Evolutionary conservation across 2,329 filamentous ascomycete species (phyloP).

Genomic region (Pochonia chlamydosporia): DNA sequence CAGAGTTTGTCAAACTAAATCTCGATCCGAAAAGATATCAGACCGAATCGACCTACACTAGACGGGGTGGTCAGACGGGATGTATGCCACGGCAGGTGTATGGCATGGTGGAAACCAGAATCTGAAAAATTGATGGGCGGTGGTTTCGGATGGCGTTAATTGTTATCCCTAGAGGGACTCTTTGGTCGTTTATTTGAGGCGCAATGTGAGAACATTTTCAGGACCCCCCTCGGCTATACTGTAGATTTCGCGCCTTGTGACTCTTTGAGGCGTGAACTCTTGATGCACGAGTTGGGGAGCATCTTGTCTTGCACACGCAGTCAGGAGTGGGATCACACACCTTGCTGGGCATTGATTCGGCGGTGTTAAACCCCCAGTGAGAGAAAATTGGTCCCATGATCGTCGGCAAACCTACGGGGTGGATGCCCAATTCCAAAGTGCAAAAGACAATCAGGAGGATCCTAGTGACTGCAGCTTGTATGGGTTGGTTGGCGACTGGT

Average conservation of each 20-base stretch:
- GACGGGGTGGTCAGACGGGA: background rate
- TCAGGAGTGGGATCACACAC: too few species aligned
- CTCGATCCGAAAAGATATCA: background rate
- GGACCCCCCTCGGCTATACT: too few species aligned
- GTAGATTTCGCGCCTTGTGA: too few species aligned
- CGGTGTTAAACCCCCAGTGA: background rate
- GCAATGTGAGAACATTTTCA: background rate
- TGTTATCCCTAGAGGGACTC: background rate
- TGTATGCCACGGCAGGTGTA: background rate
- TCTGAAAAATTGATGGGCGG: background rate
- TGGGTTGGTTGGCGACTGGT: too few species aligned
- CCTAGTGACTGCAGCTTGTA: too few species aligned
- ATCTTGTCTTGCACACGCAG: too few species aligned
- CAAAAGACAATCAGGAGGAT: too few species aligned
- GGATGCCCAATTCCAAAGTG: too few species aligned
- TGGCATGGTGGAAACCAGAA: background rate
- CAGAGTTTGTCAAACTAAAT: conserved; percentile 36
- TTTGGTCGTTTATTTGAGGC: conserved; percentile 3
- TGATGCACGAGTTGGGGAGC: too few species aligned
- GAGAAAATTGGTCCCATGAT: too few species aligned
- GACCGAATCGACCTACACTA: background rate
- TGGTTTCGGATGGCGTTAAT: conserved; percentile 5
- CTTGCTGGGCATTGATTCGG: background rate
- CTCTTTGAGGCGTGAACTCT: too few species aligned
- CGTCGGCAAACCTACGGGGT: too few species aligned